Evolutionary conservation across 495 filamentous ascomycete genomes (phyloP).

Genomic region (Hypomontagnella monticulosa): DNA sequence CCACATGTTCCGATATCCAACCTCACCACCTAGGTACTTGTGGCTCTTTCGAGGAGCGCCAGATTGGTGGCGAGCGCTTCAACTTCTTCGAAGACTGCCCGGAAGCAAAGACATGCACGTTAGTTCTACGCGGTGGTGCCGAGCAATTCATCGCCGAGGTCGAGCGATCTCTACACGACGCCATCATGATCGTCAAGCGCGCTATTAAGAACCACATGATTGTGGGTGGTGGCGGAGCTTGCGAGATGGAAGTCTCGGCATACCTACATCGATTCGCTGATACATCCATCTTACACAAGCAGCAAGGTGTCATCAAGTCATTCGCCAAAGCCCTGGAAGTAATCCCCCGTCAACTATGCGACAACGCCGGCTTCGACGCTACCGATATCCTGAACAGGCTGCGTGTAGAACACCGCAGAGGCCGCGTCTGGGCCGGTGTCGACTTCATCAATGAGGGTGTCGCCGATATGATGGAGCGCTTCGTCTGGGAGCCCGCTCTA

Average conservation of each 20-base stretch:
- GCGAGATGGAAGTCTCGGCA: constrained; percentile 95
- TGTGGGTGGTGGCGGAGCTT: constrained; percentile 93
- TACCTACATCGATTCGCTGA: constrained; percentile 93
- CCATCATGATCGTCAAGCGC: constrained; percentile 99
- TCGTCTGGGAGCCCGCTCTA: constrained; percentile 96
- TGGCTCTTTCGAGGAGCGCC: constrained; percentile 89
- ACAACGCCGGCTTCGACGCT: constrained; percentile 98
- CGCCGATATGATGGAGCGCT: constrained; percentile 88
- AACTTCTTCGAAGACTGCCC: constrained; percentile 98
- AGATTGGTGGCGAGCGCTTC: constrained; percentile 96
- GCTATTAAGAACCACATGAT: constrained; percentile 92
- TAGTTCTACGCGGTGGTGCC: constrained; percentile 92
- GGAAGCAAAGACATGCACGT: constrained; percentile 93
- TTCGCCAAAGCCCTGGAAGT: constrained; percentile 98
- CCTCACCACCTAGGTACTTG: constrained; percentile 91
- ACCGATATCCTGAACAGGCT: constrained; percentile 96
- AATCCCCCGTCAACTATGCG: constrained; percentile 94
- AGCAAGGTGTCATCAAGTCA: constrained; percentile 95
- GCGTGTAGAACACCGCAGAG: constrained; percentile 92
- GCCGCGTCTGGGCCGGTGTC: constrained; percentile 92
- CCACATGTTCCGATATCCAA: constrained; percentile 95
- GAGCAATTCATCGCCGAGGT: constrained; percentile 99
- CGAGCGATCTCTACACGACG: constrained; percentile 95
- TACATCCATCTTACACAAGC: constrained; percentile 90
- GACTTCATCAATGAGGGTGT: constrained; percentile 94